phyloP scores from a whole-genome alignment of 2,329 filamentous ascomycete genomes.

The Fonsecaea monophora region DNA sequence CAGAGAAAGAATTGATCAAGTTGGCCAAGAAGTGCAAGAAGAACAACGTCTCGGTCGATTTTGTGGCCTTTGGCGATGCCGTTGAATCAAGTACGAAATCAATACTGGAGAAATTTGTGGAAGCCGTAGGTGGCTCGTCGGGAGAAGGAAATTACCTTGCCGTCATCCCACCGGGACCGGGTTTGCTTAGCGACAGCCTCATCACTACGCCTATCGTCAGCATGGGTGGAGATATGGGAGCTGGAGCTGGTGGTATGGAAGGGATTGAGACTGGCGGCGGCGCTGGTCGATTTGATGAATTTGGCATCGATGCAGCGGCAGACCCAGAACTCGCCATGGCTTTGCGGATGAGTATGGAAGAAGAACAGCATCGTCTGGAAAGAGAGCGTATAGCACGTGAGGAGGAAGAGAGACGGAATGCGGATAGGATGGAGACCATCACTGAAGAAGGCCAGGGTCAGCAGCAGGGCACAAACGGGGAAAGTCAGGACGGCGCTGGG shows the following conservation, averaged over 20 bases:
- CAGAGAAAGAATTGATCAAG: conserved; percentile 84
- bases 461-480: conserved; percentile 23
- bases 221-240: conserved; percentile 67
- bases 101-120: conserved; percentile 92
- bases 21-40: conserved; percentile 99
- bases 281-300: conserved; percentile 71
- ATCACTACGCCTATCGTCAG: conserved; percentile 82
- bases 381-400: conserved; percentile 78
- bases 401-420: conserved; percentile 72
- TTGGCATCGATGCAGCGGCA: conserved; percentile 86
- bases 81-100: conserved; percentile 80
- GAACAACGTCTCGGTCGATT: conserved; percentile 90
- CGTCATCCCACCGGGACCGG: conserved; percentile 86
- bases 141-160: conserved; percentile 90
- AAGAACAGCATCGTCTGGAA: conserved; percentile 93
- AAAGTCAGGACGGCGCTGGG: conserved; percentile 26
- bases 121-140: conserved; percentile 77
- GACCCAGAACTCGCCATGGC: conserved; percentile 95
- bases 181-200: conserved; percentile 90
- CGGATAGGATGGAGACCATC: conserved; percentile 71
- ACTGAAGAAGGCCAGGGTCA: conserved; percentile 73
- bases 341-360: conserved; percentile 95
- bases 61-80: conserved; percentile 92
- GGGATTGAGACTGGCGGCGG: conserved; percentile 61
- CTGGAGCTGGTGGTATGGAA: conserved; percentile 61